Evolutionary conservation across 2,329 filamentous ascomycete species (phyloP), one percentile per base, ranked within the genome.

Genomic region (Arachnopeziza araneosa): DNA sequence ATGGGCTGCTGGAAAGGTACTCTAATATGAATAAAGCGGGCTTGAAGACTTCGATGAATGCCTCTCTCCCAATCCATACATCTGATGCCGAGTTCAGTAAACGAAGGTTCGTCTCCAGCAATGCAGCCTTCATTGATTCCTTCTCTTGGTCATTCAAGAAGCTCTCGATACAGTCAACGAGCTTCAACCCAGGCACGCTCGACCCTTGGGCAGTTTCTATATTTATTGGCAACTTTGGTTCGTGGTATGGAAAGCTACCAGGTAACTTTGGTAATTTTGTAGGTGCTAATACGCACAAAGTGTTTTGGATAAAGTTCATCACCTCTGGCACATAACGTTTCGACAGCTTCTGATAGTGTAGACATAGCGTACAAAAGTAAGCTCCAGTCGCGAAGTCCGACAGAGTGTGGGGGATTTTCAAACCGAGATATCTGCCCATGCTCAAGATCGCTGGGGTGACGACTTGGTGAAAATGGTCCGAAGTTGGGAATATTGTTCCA

Each of bases 381-480:
- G 86, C 83, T 12, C 95, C 95, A 2, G 80, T 86, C 2, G 84
- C 83, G 62, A 90, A 83, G 66, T 95, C 89, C 8, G 80, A 76
- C 3, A 91, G 74, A 8, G 77, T 79, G 51, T 83, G 79, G 0
- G 91, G 86, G 0, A 87, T 80, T 59, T 86, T 91, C 67, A 96
- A 86, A 1, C 89, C 91, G 24, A 99, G 81, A 75, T 90, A 97
- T 58, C 91, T 85, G 14, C 83, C 84, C 74, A 98, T 90, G n/a
- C 87, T 83, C 5, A 97, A 84, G 75, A 91, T 89, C 0, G 93
- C 89, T 1, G 95, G 95, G 1, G 95, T 99, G 50, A 91, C 89
- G 44, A 98, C 91, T 68, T 95, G 89, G 70, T 99, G 95, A 75
- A 98, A 99, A 75, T 98, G 93, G 75, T 99, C 95, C 0, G 93